Conservation (phyloP, 129 eudicot genomes). For the Cynara cardunculus region DNA sequence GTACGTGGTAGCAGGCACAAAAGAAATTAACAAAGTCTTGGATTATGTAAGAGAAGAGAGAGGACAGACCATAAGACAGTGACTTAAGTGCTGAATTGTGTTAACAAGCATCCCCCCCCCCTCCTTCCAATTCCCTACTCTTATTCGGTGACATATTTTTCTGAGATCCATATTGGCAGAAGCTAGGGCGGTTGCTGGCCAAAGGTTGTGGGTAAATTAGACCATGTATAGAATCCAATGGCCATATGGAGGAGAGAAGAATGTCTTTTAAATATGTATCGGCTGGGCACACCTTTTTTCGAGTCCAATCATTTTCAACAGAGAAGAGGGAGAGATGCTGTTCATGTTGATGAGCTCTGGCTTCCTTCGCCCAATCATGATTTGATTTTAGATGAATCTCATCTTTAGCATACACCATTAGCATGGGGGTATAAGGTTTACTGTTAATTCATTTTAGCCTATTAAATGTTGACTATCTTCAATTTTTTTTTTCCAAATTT, state of each 20-base stretch:
- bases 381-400: not conserved
- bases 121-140: no score
- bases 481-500: not conserved
- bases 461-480: not conserved
- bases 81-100: not conserved
- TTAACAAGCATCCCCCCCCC: no score
- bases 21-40: not conserved
- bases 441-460: not conserved
- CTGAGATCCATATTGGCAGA: no score
- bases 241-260: no score
- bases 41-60: not conserved
- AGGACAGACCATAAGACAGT: not conserved
- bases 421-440: not conserved
- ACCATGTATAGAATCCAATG: no score
- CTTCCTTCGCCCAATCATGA: not conserved
- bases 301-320: no score
- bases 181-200: no score
- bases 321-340: not conserved
- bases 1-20: not conserved
- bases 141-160: no score
- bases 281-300: no score
- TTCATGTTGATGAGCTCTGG: not conserved
- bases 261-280: no score
- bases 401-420: not conserved
- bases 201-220: no score